These are phyloP conservation scores for Syzygium syzygioides DNA, from an alignment of 441 rosid genomes.

Conservation along the genomic window DNA sequence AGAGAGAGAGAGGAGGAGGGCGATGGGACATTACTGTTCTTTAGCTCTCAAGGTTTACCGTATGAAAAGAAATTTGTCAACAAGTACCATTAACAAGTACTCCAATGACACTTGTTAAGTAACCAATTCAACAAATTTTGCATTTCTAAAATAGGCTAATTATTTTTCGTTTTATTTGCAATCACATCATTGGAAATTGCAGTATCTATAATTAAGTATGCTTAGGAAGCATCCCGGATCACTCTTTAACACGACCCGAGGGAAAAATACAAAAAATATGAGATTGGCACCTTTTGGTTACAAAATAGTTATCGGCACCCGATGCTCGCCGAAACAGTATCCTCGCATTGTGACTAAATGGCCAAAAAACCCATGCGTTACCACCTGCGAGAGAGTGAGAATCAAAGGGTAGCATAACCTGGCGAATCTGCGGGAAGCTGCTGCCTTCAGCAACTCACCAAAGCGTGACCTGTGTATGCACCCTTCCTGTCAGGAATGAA, in stretches of 20 bases:
- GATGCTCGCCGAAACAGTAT: background rate
- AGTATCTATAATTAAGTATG: background rate
- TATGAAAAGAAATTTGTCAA: background rate
- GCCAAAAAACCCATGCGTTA: background rate
- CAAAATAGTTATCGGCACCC: background rate
- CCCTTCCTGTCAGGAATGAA: background rate
- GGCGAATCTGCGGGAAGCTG: background rate
- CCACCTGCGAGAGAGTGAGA: background rate
- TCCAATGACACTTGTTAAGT: background rate
- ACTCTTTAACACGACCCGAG: background rate
- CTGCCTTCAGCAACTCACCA: background rate
- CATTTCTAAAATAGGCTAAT: background rate
- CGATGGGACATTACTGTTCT: background rate
- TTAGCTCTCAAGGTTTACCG: background rate
- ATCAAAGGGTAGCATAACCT: background rate
- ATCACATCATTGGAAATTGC: background rate
- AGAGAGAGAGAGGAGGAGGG: too few species aligned
- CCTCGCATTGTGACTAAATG: background rate
- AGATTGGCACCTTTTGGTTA: background rate
- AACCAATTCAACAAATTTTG: background rate
- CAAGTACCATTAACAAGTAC: background rate
- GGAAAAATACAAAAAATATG: background rate
- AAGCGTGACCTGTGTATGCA: background rate
- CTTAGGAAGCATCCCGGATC: background rate
- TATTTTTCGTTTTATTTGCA: background rate